A percentile compares a stretch with the other conserved stretches of the same genome.
phyloP scores from a whole-genome alignment of 163 green algal species.

The Chlamydomonas reinhardtii region DNA sequence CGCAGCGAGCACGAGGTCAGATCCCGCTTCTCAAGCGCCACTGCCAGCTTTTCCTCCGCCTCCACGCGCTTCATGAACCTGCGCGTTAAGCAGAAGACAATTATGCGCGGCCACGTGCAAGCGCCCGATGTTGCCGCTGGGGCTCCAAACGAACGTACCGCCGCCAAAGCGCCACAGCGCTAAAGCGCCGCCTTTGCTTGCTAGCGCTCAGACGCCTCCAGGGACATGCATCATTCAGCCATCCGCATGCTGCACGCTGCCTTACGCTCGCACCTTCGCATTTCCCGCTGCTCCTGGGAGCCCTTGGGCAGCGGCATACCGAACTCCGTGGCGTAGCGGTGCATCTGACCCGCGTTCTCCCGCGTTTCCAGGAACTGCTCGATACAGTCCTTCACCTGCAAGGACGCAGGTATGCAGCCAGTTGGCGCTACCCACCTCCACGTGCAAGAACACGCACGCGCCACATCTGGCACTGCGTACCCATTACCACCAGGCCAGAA shows the following conservation, averaged over 20 bases:
- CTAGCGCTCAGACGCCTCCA: too few relatives aligned
- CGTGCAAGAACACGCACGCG: neutral
- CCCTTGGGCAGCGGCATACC: conserved; percentile 37
- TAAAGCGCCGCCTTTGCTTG: too few relatives aligned
- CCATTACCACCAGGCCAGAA: too few relatives aligned
- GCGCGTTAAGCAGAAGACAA: neutral
- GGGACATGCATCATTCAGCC: too few relatives aligned
- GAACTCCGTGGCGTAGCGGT: conserved; percentile 47
- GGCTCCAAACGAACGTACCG: too few relatives aligned
- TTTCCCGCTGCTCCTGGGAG: neutral
- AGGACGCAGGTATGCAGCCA: neutral
- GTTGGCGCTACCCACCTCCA: neutral
- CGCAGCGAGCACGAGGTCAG: conserved; percentile 4
- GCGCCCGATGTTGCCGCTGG: too few relatives aligned
- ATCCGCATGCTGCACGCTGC: too few relatives aligned
- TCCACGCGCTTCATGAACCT: conserved; percentile 45
- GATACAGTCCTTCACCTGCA: conserved; percentile 56
- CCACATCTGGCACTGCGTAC: too few relatives aligned
- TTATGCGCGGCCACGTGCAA: neutral
- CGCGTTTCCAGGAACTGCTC: conserved; percentile 39
- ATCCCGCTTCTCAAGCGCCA: conserved; percentile 23
- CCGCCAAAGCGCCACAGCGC: too few relatives aligned
- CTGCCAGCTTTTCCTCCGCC: conserved; percentile 1
- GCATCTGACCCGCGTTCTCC: conserved; percentile 19
- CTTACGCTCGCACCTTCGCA: neutral